phyloP scores from a whole-genome alignment of 768 basidiomycete species.

The Strobilomyces confusus region DNA sequence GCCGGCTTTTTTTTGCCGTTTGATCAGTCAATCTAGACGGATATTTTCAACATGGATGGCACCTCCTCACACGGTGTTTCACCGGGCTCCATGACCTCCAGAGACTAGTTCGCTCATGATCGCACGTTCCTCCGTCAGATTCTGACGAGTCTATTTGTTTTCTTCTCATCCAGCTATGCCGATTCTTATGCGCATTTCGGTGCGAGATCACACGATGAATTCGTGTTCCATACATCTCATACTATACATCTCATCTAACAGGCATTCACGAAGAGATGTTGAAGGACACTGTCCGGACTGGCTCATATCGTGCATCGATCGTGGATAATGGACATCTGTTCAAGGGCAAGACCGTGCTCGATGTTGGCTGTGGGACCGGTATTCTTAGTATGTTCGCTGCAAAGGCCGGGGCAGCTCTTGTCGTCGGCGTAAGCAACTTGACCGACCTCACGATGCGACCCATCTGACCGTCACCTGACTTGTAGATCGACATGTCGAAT shows the following conservation, averaged over 20 bases:
- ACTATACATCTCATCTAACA: constrained; percentile 28
- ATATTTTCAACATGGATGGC: constrained; percentile 25
- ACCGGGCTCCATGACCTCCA: constrained; percentile 68
- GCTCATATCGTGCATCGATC: constrained; percentile 93
- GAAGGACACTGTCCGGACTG: constrained; percentile 93
- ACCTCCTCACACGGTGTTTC: constrained; percentile 24
- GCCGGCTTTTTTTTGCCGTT: neutral
- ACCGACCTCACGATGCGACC: constrained; percentile 1
- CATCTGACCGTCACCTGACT: constrained; percentile 13
- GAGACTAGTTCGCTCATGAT: constrained; percentile 72
- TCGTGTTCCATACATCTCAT: constrained; percentile 3
- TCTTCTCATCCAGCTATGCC: constrained; percentile 66
- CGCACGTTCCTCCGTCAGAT: constrained; percentile 24
- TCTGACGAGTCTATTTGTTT: constrained; percentile 38
- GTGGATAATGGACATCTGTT: constrained; percentile 92
- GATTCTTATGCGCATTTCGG: constrained; percentile 96
- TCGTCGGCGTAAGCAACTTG: constrained; percentile 71
- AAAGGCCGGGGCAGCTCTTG: constrained; percentile 90
- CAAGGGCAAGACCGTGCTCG: constrained; percentile 94
- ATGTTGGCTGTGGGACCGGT: constrained; percentile 98
- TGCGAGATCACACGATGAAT: constrained; percentile 32
- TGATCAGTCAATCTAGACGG: constrained; percentile 2
- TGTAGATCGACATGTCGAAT: constrained; percentile 98
- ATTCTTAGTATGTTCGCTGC: constrained; percentile 98
- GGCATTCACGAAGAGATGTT: constrained; percentile 99